Percentiles rank a stretch among this genome's conserved stretches.
These are phyloP conservation scores for Rhytidiadelphus loreus DNA, from an alignment of 225 moss, liverwort and hornwort genomes.

Conservation along the genomic window DNA sequence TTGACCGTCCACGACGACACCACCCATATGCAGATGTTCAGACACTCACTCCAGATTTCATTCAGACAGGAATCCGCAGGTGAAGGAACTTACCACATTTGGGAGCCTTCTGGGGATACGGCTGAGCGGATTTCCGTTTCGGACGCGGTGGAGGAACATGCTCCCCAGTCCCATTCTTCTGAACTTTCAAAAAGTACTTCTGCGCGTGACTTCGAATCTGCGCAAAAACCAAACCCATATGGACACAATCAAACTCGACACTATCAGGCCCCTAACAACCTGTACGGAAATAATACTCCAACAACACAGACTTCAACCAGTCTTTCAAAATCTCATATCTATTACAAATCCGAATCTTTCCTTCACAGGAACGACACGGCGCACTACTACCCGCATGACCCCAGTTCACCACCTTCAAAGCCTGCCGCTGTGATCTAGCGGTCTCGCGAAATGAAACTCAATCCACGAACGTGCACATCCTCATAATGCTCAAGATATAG, in stretches of 20 bases:
- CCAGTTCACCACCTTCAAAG: not conserved
- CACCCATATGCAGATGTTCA: not conserved
- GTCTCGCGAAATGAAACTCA: not conserved
- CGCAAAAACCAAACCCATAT: not conserved
- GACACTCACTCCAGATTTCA: not conserved
- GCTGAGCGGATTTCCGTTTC: slow-evolving; percentile 92
- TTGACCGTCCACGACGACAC: not conserved
- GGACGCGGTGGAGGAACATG: slow-evolving; percentile 97
- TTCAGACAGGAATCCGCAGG: not conserved
- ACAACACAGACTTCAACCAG: not conserved
- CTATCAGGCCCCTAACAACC: not conserved
- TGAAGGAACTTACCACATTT: slow-evolving; percentile 47
- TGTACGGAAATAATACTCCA: not conserved
- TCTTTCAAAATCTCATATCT: not conserved
- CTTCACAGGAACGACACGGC: not conserved
- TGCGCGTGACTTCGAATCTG: slow-evolving; percentile 98
- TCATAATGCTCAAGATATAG: not conserved
- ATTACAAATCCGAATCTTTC: not conserved
- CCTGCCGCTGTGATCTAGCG: not conserved
- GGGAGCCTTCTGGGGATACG: slow-evolving; percentile 95
- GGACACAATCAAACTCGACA: not conserved
- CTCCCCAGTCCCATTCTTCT: slow-evolving; percentile 97
- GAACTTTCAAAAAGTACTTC: slow-evolving; percentile 96
- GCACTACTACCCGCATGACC: not conserved
- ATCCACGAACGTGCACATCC: not conserved